These are phyloP conservation scores for Taphrina sp. DNA, from an alignment of 1,139 yeast genomes.

Conservation along the genomic window DNA sequence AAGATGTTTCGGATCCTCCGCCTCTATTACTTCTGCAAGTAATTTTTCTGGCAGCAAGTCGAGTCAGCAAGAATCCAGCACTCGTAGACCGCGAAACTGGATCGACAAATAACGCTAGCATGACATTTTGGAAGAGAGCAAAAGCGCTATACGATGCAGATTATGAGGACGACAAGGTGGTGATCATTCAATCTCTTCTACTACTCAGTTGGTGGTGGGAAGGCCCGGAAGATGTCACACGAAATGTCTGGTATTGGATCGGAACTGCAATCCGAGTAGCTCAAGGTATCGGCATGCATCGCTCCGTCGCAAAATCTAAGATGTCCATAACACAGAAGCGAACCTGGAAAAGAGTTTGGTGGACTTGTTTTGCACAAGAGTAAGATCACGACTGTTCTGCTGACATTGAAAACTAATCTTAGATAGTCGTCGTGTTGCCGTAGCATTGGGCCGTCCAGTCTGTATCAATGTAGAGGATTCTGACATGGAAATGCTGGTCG, in stretches of 20 bases:
- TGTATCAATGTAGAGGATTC: constrained; percentile 71
- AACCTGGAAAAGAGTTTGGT: constrained; percentile 72
- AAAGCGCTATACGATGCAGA: constrained; percentile 72
- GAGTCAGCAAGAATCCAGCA: constrained; percentile 59
- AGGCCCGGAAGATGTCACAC: constrained; percentile 73
- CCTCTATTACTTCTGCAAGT: constrained; percentile 68
- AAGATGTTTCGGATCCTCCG: constrained; percentile 64
- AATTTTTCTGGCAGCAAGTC: constrained; percentile 66
- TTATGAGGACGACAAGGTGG: constrained; percentile 68
- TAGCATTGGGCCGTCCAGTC: constrained; percentile 79
- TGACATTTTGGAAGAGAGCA: constrained; percentile 72
- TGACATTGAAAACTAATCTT: too few relatives aligned
- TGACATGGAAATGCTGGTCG: constrained; percentile 69
- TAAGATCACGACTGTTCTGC: too few relatives aligned
- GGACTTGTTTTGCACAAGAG: constrained; percentile 66
- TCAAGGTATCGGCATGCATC: constrained; percentile 75
- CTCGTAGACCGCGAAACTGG: constrained; percentile 56
- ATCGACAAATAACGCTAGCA: constrained; percentile 57
- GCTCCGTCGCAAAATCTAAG: constrained; percentile 44
- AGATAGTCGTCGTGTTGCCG: constrained; percentile 30
- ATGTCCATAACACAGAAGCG: constrained; percentile 52
- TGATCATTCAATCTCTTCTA: constrained; percentile 64
- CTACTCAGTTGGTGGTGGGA: constrained; percentile 73
- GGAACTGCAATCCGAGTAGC: constrained; percentile 71
- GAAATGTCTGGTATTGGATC: constrained; percentile 75